phyloP scores from a whole-genome alignment of 192 early-diverging fungal species.

The Cetraspora pellucida region DNA sequence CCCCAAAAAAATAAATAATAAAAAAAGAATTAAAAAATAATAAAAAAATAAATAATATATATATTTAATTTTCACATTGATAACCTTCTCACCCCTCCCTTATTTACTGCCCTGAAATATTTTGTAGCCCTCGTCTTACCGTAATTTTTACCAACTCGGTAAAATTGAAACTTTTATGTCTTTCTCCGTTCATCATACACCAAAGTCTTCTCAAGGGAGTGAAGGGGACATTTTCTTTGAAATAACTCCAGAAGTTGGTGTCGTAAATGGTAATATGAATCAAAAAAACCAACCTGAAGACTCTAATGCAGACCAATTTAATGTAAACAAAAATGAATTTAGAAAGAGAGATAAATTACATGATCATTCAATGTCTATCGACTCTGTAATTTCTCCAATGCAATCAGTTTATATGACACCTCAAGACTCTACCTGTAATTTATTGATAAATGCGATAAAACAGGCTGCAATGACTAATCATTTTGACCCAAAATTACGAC shows the following conservation, averaged over 20 bases:
- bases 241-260: conserved; percentile 7
- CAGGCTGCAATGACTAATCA: background rate
- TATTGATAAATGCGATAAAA: conserved; percentile 11
- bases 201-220: conserved; percentile 24
- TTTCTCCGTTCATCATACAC: background rate
- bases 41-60: no score
- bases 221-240: conserved; percentile 25
- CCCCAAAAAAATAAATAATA: no score
- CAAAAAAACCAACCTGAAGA: background rate
- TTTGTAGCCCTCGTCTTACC: background rate
- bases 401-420: conserved; percentile 16
- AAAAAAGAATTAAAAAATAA: no score
- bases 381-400: background rate
- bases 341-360: background rate
- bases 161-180: background rate
- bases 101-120: no score
- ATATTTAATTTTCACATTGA: no score
- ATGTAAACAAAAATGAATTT: background rate
- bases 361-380: background rate
- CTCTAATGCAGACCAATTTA: background rate
- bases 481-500: background rate
- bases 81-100: no score
- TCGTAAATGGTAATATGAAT: background rate
- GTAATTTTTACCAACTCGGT: background rate
- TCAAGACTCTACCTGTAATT: conserved; percentile 19